Evolutionary conservation across 805 yeast genomes (phyloP).

Genomic region (Priceomyces fermenticarens): DNA sequence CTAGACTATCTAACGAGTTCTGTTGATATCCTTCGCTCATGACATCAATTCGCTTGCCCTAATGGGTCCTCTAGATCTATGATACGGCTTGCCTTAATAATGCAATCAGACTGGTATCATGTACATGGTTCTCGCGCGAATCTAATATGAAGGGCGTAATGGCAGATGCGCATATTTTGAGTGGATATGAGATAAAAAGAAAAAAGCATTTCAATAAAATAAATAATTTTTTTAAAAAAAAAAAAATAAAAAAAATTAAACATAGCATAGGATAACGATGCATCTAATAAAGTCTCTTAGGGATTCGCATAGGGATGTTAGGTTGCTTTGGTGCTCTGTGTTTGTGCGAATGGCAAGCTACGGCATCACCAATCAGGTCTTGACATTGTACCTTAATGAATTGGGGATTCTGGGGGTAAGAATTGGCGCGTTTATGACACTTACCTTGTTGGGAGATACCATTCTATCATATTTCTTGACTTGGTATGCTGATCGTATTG

Average conservation of each 20-base stretch:
- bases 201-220: no score
- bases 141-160: not conserved
- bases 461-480: conserved; percentile 65
- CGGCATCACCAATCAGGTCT: conserved; percentile 76
- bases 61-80: not conserved
- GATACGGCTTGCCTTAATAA: not conserved
- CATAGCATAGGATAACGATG: no score
- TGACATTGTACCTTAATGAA: conserved; percentile 62
- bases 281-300: conserved; percentile 33
- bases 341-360: conserved; percentile 70
- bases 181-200: not conserved
- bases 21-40: conserved; percentile 17
- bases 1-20: conserved; percentile 37
- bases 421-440: conserved; percentile 79
- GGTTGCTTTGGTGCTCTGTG: conserved; percentile 65
- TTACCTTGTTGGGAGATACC: conserved; percentile 79
- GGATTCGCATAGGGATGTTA: conserved; percentile 50
- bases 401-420: conserved; percentile 52
- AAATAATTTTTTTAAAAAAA: no score
- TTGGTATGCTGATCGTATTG: conserved; percentile 72
- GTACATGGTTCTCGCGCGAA: no score
- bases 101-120: no score
- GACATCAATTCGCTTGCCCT: not conserved
- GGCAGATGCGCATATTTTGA: not conserved
- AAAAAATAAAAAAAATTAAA: no score